phyloP scores from a whole-genome alignment of 2,329 filamentous ascomycete genomes.

The Colletotrichum trifolii region DNA sequence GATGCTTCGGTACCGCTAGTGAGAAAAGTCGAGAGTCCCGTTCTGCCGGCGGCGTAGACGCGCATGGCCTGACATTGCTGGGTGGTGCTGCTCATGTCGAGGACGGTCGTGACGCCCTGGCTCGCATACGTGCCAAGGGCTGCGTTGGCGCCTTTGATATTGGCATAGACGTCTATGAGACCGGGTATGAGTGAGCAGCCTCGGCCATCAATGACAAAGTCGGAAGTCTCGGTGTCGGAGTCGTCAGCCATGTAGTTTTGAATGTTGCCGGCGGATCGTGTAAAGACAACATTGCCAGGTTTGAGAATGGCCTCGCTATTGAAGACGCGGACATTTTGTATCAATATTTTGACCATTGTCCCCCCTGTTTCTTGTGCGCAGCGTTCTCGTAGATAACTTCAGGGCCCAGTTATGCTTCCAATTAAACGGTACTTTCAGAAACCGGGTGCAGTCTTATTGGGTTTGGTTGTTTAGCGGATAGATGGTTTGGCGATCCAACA shows the following conservation, averaged over 20 bases:
- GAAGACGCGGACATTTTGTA: slow-evolving; percentile 29
- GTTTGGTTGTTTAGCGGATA: too few species aligned
- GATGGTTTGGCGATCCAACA: too few species aligned
- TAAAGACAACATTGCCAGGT: slow-evolving; percentile 6
- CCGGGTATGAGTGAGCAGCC: slow-evolving; percentile 25
- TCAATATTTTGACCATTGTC: slow-evolving; percentile 18
- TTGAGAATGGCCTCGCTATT: slow-evolving; percentile 35
- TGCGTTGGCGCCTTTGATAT: slow-evolving; percentile 22
- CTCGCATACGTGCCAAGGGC: slow-evolving; percentile 9
- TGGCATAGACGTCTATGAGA: slow-evolving; percentile 17
- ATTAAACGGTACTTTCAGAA: too few species aligned
- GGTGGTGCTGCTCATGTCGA: slow-evolving; percentile 29
- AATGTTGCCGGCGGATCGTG: slow-evolving; percentile 15
- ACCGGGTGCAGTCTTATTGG: too few species aligned
- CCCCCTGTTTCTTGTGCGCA: background rate
- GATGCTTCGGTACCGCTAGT: slow-evolving; percentile 6
- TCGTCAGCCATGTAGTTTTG: background rate
- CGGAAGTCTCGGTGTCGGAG: background rate
- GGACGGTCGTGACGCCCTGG: slow-evolving; percentile 25
- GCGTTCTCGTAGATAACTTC: too few species aligned
- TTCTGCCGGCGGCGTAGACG: slow-evolving; percentile 19
- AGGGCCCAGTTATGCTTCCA: too few species aligned
- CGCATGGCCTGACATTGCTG: slow-evolving; percentile 30
- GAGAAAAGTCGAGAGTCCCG: slow-evolving; percentile 14
- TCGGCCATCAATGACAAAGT: slow-evolving; percentile 9